A percentile compares a stretch with the other conserved stretches of the same genome.
Evolutionary conservation across 1,139 yeast species (phyloP).

Genomic region (Diutina ranongensis): DNA sequence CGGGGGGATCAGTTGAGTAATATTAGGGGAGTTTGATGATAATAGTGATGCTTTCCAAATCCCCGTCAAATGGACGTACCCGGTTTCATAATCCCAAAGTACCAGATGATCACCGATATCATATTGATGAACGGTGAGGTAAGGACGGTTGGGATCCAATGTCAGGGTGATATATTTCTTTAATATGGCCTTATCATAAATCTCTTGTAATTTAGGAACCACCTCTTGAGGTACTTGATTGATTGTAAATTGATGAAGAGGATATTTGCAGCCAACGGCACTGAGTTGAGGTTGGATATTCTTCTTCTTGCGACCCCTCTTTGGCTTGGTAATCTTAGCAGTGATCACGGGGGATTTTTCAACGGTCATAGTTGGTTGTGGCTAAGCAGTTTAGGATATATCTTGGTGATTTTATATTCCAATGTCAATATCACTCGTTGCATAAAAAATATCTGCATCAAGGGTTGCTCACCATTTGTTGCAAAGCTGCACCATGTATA

Average conservation of each 20-base stretch:
- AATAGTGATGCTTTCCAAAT: conserved; percentile 69
- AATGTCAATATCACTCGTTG: neutral
- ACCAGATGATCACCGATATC: conserved; percentile 54
- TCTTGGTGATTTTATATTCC: neutral
- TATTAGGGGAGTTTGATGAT: neutral
- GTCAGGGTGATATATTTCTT: conserved; percentile 71
- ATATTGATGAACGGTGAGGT: conserved; percentile 65
- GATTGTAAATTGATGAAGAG: neutral
- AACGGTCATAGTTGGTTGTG: too few relatives aligned
- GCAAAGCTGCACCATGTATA: neutral
- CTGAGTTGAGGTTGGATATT: neutral
- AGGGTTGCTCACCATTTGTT: neutral
- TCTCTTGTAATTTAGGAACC: neutral
- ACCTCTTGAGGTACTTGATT: neutral
- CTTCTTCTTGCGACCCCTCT: conserved; percentile 4
- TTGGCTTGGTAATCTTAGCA: conserved; percentile 3
- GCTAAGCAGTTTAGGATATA: too few relatives aligned
- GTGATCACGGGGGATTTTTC: neutral
- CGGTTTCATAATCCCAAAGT: conserved; percentile 83
- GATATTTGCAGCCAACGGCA: neutral
- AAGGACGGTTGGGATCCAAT: conserved; percentile 42
- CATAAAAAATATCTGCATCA: neutral
- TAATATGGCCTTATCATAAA: conserved; percentile 32
- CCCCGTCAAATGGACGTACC: conserved; percentile 85
- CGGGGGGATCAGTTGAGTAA: neutral